Base-by-base conservation (phyloP, 345 rosid species). In the Rhizophora mangle region DNA sequence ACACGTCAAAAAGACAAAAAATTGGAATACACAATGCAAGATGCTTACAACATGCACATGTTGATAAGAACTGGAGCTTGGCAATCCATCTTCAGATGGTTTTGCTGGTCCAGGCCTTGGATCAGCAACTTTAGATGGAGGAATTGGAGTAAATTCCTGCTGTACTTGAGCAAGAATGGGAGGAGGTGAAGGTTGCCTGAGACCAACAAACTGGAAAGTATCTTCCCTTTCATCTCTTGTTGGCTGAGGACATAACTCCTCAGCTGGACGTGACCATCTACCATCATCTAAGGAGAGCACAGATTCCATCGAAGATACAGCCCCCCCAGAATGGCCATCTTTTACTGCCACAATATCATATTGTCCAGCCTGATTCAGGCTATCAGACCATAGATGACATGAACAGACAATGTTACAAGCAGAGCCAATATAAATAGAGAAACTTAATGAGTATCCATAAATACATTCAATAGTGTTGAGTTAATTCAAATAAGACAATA, bases 41-140 rank as follows among this genome's bases (percentile, higher is more conserved):
- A 67, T 66, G 81, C 96, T 67, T 80, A 95, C 99, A 63, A 95
- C 89, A 80, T 95, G 97, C 69, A 95, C 78, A 79, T 87, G 89
- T 74, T 92, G 96, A 72, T 80, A 90, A 15, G 96, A 74, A 73
- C 75, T 85, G 60, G 86, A 71, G 79, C 82, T 81, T 20, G 80
- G 76, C 62, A 74, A 64, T 34, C 58, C 89, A 73, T 86, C 86
- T 76, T 77, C 77, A 72, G 82, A 80, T 79, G 85, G 73, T 71
- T 86, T 81, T 68, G 91, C 90, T 58, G 93, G 99, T 72, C 98
- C 99, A 73, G 99, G 99, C 80, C 98, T 90, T 64, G 99, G 99
- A 80, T 95, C 97, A 59, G 99, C 98, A 70, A 95, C 99, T 85
- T 80, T 91, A 51, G 98, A 92, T 51, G 99, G 96, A 75, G 86